These are phyloP conservation scores for Arachis stenosperma DNA, from an alignment of 306 rosid species.

Conservation along the genomic window DNA sequence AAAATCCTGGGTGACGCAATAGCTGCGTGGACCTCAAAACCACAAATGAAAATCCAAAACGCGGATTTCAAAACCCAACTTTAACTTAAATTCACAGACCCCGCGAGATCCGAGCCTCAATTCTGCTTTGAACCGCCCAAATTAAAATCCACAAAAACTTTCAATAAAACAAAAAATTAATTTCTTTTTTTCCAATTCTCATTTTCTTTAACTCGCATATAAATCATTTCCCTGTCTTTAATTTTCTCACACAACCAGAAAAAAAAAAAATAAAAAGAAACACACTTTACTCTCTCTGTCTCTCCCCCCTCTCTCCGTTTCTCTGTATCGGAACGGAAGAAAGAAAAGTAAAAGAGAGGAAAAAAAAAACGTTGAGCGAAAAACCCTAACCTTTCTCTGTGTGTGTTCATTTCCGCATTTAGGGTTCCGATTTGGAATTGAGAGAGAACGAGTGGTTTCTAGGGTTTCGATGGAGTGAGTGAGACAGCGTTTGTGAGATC, in stretches of 20 bases:
- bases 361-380: background rate
- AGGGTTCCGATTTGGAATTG: background rate
- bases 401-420: background rate
- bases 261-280: background rate
- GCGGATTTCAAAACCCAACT: conserved; percentile 54
- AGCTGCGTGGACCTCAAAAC: conserved; percentile 41
- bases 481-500: conserved; percentile 55
- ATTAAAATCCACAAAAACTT: background rate
- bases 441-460: background rate
- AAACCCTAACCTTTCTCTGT: conserved; percentile 59
- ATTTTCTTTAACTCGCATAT: background rate
- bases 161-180: background rate
- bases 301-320: background rate
- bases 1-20: conserved; percentile 30
- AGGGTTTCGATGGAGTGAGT: conserved; percentile 54
- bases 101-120: conserved; percentile 62
- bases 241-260: background rate
- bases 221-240: background rate
- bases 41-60: conserved; percentile 36
- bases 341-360: background rate
- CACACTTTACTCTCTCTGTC: conserved; percentile 8
- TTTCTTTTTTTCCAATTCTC: background rate
- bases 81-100: conserved; percentile 60
- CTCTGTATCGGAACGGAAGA: conserved; percentile 1
- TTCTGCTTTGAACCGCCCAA: conserved; percentile 47